phyloP scores from a whole-genome alignment of 345 rosid genomes.

The Theobroma cacao region DNA sequence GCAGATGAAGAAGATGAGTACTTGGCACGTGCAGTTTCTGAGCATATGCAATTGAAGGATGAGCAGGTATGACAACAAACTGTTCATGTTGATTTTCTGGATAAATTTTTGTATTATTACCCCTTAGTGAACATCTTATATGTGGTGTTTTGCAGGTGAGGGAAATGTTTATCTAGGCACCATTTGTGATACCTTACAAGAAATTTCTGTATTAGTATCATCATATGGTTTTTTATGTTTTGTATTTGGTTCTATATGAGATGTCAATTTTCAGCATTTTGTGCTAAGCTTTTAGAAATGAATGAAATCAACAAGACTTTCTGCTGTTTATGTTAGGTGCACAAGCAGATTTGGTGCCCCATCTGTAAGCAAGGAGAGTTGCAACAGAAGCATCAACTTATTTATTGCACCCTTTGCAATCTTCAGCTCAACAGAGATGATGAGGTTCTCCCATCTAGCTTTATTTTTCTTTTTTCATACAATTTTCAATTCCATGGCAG shows the following conservation, averaged over 20 bases:
- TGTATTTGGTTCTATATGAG: neutral
- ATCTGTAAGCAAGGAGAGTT: slow-evolving; percentile 78
- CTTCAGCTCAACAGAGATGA: slow-evolving; percentile 59
- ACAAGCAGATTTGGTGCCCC: slow-evolving; percentile 79
- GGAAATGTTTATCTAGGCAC: neutral
- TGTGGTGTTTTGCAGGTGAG: neutral
- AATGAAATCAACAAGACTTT: slow-evolving; percentile 15
- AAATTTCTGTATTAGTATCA: neutral
- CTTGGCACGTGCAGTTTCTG: slow-evolving; percentile 68
- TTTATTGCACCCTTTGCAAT: slow-evolving; percentile 65
- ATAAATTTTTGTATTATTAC: neutral
- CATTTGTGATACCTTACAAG: neutral
- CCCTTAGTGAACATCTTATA: neutral
- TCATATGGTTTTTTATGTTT: neutral
- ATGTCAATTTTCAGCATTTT: neutral
- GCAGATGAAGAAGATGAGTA: slow-evolving; percentile 88
- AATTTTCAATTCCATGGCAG: neutral
- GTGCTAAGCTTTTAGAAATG: neutral
- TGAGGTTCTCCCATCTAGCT: slow-evolving; percentile 40
- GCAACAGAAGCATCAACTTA: slow-evolving; percentile 51
- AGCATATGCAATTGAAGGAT: slow-evolving; percentile 70
- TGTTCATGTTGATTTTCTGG: neutral
- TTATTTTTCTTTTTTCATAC: neutral
- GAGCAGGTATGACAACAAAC: slow-evolving; percentile 39
- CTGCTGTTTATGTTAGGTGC: slow-evolving; percentile 36